phyloP scores from a whole-genome alignment of 495 filamentous ascomycete species.

The Chaetomium cochliodes region DNA sequence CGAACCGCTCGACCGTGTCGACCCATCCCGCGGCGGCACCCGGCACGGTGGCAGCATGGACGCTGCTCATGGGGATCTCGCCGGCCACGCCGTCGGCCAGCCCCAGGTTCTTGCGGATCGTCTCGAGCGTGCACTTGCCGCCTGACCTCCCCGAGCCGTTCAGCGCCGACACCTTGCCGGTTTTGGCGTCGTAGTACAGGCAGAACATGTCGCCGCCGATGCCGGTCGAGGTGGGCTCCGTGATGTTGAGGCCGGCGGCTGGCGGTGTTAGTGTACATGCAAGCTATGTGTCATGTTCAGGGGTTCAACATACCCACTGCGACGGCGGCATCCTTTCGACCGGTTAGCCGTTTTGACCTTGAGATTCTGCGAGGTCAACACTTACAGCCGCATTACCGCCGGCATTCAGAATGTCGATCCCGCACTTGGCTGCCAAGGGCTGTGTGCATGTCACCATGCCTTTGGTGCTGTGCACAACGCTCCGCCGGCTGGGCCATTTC shows the following conservation, averaged over 20 bases:
- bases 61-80: slow-evolving; percentile 70
- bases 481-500: slow-evolving; percentile 79
- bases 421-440: slow-evolving; percentile 84
- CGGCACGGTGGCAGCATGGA: slow-evolving; percentile 80
- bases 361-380: slow-evolving; percentile 24
- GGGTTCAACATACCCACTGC: slow-evolving; percentile 48
- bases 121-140: slow-evolving; percentile 63
- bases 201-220: slow-evolving; percentile 99
- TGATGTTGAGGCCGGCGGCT: slow-evolving; percentile 88
- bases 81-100: slow-evolving; percentile 60
- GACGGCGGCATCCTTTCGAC: slow-evolving; percentile 80
- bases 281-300: not conserved
- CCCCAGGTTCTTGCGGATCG: slow-evolving; percentile 66
- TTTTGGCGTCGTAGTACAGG: slow-evolving; percentile 84
- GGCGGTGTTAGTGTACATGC: not conserved
- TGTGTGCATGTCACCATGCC: slow-evolving; percentile 92
- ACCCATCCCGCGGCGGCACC: slow-evolving; percentile 94
- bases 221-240: slow-evolving; percentile 90
- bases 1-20: slow-evolving; percentile 86
- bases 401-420: slow-evolving; percentile 74
- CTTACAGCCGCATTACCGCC: slow-evolving; percentile 92
- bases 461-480: slow-evolving; percentile 88
- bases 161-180: slow-evolving; percentile 74
- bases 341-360: slow-evolving; percentile 20
- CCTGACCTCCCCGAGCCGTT: slow-evolving; percentile 90